Evolutionary conservation across 140 eudicot genomes (phyloP).

Genomic region (Flaveria floridana): DNA sequence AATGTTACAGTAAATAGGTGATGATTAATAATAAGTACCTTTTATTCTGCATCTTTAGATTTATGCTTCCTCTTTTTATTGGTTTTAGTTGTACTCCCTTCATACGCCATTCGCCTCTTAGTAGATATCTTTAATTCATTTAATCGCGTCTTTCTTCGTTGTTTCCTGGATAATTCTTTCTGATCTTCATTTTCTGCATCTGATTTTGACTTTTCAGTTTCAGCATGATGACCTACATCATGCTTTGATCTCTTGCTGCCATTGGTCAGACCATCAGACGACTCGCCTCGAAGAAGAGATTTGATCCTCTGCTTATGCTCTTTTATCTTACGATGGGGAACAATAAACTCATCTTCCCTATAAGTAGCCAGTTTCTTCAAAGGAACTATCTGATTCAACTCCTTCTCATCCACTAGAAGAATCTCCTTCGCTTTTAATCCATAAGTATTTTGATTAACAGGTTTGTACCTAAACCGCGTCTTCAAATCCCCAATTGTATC

Average conservation of each 20-base stretch:
- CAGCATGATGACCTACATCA: constrained; percentile 16
- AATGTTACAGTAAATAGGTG: not conserved
- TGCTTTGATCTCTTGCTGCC: constrained; percentile 35
- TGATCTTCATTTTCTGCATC: constrained; percentile 31
- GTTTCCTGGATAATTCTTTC: constrained; percentile 44
- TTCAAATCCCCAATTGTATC: constrained; percentile 75
- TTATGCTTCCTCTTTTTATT: constrained; percentile 49
- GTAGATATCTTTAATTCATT: constrained; percentile 43
- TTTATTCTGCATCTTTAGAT: constrained; percentile 25
- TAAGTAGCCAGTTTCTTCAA: constrained; percentile 85
- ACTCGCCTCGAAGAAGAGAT: constrained; percentile 41
- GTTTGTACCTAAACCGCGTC: constrained; percentile 74
- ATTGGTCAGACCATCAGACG: constrained; percentile 18
- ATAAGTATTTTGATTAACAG: constrained; percentile 53
- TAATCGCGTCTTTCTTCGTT: constrained; percentile 47
- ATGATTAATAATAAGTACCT: constrained; percentile 35
- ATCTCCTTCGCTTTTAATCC: constrained; percentile 61
- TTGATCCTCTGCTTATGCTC: constrained; percentile 45
- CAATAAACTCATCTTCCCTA: constrained; percentile 73
- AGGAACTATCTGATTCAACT: constrained; percentile 72
- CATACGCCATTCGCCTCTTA: constrained; percentile 65
- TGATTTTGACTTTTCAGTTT: constrained; percentile 23
- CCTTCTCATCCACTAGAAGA: constrained; percentile 65
- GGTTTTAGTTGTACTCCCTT: constrained; percentile 42
- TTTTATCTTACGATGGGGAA: constrained; percentile 46